Base-by-base conservation (phyloP, 345 rosid genomes). In the Rhodamnia rubescens region DNA sequence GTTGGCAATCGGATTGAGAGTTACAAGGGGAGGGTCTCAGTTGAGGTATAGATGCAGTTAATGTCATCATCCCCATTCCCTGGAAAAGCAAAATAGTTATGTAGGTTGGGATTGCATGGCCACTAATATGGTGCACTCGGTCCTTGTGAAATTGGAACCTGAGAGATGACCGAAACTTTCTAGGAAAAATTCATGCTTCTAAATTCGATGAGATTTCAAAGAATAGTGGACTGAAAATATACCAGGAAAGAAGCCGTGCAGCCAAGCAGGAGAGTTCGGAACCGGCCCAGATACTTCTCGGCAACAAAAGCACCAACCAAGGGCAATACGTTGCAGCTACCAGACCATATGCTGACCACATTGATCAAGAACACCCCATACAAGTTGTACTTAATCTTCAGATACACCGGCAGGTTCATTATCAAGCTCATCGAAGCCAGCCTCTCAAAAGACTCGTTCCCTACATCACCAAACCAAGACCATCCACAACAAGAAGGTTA, bases 401-500 rank as follows among this genome's bases (percentile, higher is more conserved):
- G 85, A 85, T 96, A 96, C 86, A 95, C 93, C 87, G 92, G 89
- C 52, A 96, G 88, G 83, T 93, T 95, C 8, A 93, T 90, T 74
- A 88, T 74, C 81, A 96, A 59, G 26, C 98, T 92, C 82, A 89
- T 88, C 2, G 97, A 87, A 4, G 95, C 99, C 74, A 94, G 85
- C 87, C 95, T 93, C 93, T 95, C 99, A 81, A 96, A 90, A 26
- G 95, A 91, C 86, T 93, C 95, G 88, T 94, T 96, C 83, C 92
- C 98, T 95, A 26, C 86, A 87, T 42, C 59, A 75, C 47, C 78
- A 32, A 69, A 32, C 47, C 78, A 69, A 32, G 78, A 32, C 32
- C 42, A 84, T 49, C 50, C 78, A 2, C 78, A 69, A 18, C 47
- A 16, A 16, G 75, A 64, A 32, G 44, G 36, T 22, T 22, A 4